These are phyloP conservation scores for Hydnomerulius pinastri DNA, from an alignment of 768 basidiomycete genomes.

Conservation along the genomic window DNA sequence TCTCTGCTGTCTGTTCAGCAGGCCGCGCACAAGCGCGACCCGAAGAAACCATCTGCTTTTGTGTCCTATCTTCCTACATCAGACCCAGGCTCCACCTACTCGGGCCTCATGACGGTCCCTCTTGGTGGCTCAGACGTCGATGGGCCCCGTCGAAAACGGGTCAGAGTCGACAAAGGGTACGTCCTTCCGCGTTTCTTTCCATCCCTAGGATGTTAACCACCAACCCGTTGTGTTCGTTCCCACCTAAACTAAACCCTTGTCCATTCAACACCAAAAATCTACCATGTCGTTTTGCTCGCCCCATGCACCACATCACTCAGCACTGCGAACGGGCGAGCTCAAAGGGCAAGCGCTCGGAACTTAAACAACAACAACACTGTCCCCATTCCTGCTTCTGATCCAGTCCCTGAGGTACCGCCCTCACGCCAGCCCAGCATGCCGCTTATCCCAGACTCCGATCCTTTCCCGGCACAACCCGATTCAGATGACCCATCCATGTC, in stretches of 20 bases:
- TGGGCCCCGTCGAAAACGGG: conserved; percentile 70
- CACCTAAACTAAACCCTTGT: conserved; percentile 31
- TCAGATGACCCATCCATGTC: conserved; percentile 52
- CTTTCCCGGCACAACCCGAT: conserved; percentile 53
- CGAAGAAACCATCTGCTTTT: conserved; percentile 67
- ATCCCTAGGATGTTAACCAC: conserved; percentile 23
- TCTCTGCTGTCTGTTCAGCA: conserved; percentile 72
- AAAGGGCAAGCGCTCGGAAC: conserved; percentile 70
- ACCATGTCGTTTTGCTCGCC: conserved; percentile 11
- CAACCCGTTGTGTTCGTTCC: conserved; percentile 20
- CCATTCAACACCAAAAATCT: conserved; percentile 18
- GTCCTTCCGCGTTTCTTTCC: conserved; percentile 35
- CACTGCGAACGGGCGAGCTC: conserved; percentile 64
- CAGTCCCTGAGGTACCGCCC: conserved; percentile 41
- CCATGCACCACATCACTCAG: conserved; percentile 35
- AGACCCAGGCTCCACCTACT: conserved; percentile 89
- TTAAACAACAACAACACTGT: conserved; percentile 45
- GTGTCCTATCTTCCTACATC: conserved; percentile 81
- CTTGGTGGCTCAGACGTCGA: conserved; percentile 58
- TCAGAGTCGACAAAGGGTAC: conserved; percentile 73
- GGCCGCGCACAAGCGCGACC: conserved; percentile 73
- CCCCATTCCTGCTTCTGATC: conserved; percentile 31
- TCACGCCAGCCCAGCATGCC: conserved; percentile 39
- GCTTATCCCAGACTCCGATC: conserved; percentile 52
- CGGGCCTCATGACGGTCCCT: conserved; percentile 70